Conservation (phyloP, 805 yeast species). For the Candida verbasci region DNA sequence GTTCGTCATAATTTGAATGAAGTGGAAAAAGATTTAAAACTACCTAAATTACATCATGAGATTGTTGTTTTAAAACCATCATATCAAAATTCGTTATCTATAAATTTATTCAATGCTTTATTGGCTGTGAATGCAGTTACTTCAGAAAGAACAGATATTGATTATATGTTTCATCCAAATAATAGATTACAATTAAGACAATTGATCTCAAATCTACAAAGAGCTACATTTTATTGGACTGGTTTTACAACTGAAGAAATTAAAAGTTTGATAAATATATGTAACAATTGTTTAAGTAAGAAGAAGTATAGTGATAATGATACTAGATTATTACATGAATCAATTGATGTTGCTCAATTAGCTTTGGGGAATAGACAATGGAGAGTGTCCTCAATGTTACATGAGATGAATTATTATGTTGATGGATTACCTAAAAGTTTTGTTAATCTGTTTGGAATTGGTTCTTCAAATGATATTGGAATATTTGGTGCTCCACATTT, state of each 20-base stretch:
- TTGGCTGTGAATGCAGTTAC: conserved; percentile 71
- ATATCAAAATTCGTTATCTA: conserved; percentile 53
- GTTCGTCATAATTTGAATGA: conserved; percentile 55
- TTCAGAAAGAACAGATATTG: conserved; percentile 61
- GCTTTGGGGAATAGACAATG: conserved; percentile 54
- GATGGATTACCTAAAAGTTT: conserved; percentile 40
- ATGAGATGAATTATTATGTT: conserved; percentile 62
- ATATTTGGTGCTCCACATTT: conserved; percentile 62
- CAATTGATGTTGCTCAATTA: conserved; percentile 41
- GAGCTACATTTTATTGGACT: conserved; percentile 73
- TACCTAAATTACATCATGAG: conserved; percentile 57
- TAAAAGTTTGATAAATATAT: conserved; percentile 46
- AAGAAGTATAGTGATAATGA: conserved; percentile 36
- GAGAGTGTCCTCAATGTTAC: conserved; percentile 54
- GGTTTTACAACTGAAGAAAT: conserved; percentile 62
- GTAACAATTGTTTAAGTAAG: conserved; percentile 42
- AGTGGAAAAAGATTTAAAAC: conserved; percentile 48
- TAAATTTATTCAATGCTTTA: conserved; percentile 63
- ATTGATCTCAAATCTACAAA: conserved; percentile 56
- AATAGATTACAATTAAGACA: conserved; percentile 52
- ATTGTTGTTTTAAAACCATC: conserved; percentile 61
- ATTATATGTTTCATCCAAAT: conserved; percentile 66
- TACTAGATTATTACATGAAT: conserved; percentile 32
- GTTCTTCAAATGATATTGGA: conserved; percentile 20
- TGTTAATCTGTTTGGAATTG: conserved; percentile 26